Conservation (phyloP, 2,329 filamentous ascomycete species). For the Fusarium metavorans region DNA sequence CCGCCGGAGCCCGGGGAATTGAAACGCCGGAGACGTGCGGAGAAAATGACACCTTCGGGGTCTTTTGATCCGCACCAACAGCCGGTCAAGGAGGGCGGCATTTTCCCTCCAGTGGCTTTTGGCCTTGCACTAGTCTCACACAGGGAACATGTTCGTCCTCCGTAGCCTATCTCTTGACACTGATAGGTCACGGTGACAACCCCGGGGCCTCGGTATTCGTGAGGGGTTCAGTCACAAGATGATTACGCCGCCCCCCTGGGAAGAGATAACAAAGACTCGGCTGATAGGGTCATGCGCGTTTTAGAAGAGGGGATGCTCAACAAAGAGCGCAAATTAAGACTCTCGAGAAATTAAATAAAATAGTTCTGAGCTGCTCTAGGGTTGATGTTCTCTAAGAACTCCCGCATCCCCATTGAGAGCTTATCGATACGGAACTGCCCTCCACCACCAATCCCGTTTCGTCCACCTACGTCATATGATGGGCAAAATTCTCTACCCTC, state of each 20-base stretch:
- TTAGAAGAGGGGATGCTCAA: background rate
- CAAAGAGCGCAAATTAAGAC: background rate
- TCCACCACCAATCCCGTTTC: background rate
- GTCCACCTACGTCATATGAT: background rate
- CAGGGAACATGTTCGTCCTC: background rate
- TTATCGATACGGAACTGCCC: background rate
- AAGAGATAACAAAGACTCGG: background rate
- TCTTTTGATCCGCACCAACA: background rate
- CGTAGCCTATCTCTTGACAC: background rate
- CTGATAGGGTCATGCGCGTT: background rate
- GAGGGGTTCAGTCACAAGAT: background rate
- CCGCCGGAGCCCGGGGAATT: background rate
- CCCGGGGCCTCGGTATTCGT: background rate
- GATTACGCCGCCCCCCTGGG: background rate
- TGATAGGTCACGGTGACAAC: background rate
- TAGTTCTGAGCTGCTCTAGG: fast-evolving
- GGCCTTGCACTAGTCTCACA: background rate
- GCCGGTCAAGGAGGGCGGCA: background rate
- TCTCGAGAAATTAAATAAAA: background rate
- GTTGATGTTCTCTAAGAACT: background rate
- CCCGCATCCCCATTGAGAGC: background rate
- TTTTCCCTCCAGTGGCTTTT: background rate
- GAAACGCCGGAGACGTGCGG: background rate
- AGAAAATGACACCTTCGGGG: background rate
- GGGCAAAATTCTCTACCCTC: background rate